Evolutionary conservation across 129 eudicot genomes (phyloP), one percentile per base, ranked within the genome.

Genomic region (Artemisia tridentata): DNA sequence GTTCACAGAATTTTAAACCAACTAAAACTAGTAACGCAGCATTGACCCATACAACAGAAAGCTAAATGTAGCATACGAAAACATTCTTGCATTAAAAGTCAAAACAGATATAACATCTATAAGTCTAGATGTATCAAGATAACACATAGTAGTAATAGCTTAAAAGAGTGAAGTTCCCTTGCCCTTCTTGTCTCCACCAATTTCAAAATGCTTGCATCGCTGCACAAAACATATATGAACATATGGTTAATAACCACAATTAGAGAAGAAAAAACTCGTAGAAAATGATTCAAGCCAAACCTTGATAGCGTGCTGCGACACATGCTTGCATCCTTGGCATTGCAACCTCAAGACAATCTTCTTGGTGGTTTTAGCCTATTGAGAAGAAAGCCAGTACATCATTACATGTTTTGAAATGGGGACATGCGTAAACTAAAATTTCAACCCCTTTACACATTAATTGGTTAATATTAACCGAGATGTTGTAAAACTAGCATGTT

Each of bases 111-210:
- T 45, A 46, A 53, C 58, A 65, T 23, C 41, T 68, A 19, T 4
- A 19, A 59, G 79, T 27, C 60, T 45, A 45, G 45, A 21, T 7
- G 50, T 11, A 13, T 29, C 15, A 67, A 65, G 47, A 56, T 38
- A 25, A 55, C 18, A 59, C 47, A 72, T 45, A 65, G 18, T 34
- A 21, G 68, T 43, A 64, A 27, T 48, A 21, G 72, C 78, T 66
- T 21, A 78, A 19, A 78, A 78, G 2, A 78, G 78, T 18, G 82
- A 78, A 9, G 82, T 78, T 45, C 82, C 82, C 61, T 78, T 78
- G 62, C 82, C 82, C 82, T 78, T 78, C 73, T 78, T 78, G 77
- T 78, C 82, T 72, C 82, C 82, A 65, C 82, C 82, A 78, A 78
- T 78, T 55, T 78, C 82, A 78, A 78, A 78, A 78, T 72, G 82